Evolutionary conservation across 306 rosid species (phyloP).

Genomic region (Lathyrus tuberosus): DNA sequence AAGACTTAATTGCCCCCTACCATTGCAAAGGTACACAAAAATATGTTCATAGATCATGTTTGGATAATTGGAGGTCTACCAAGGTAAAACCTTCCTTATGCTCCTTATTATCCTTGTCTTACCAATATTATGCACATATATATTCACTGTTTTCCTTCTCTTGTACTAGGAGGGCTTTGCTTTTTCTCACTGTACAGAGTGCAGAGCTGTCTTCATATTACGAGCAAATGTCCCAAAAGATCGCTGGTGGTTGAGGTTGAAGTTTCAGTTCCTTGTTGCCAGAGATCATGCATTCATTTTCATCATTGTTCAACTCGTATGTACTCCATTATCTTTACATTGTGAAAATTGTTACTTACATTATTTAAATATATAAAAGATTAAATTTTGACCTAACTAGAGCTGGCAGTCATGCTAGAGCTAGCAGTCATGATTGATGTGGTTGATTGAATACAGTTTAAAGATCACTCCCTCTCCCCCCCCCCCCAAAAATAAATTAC

Average conservation of each 20-base stretch:
- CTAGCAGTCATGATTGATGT: no score
- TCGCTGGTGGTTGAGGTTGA: constrained; percentile 97
- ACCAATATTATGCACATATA: no score
- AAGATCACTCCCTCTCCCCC: no score
- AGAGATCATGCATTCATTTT: constrained; percentile 97
- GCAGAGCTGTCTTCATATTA: constrained; percentile 84
- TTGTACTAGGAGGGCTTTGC: constrained; percentile 99
- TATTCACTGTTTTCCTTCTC: no score
- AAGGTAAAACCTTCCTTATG: constrained; percentile 50
- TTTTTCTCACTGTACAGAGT: constrained; percentile 97
- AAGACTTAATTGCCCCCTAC: constrained; percentile 95
- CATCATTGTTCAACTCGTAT: constrained; percentile 84
- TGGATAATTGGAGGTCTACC: constrained; percentile 98
- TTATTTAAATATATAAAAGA: no score
- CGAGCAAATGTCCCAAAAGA: constrained; percentile 93
- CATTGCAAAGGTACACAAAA: constrained; percentile 99
- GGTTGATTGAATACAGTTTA: no score
- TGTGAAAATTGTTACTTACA: no score
- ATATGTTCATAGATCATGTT: constrained; percentile 90
- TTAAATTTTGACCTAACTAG: no score
- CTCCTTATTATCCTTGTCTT: no score
- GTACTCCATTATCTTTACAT: no score
- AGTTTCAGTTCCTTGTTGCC: constrained; percentile 96
- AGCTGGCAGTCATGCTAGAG: no score
- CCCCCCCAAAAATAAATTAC: no score